A percentile compares a stretch with the other conserved stretches of the same genome.
These are phyloP conservation scores for Mycena citricolor DNA, from an alignment of 1,284 basidiomycete species.

Conservation along the genomic window DNA sequence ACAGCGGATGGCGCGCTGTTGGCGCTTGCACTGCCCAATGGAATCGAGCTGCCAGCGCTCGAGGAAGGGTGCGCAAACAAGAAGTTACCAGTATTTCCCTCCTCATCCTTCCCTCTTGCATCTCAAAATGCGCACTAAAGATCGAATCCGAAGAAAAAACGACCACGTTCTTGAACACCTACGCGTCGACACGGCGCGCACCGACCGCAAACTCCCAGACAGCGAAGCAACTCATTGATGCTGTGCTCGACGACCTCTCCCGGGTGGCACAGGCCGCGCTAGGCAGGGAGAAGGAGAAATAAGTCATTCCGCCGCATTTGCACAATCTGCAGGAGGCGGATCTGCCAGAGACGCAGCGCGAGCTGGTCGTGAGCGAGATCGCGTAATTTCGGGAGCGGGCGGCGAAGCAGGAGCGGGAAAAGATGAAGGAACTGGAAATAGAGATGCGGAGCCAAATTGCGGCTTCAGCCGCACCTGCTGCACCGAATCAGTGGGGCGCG, in stretches of 20 bases:
- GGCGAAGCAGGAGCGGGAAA: slow-evolving; percentile 83
- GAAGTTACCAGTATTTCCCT: slow-evolving; percentile 66
- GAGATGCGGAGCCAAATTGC: too few species aligned
- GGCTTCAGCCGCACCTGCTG: too few species aligned
- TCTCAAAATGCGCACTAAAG: too few species aligned
- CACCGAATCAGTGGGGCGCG: too few species aligned
- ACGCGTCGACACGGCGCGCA: slow-evolving; percentile 33
- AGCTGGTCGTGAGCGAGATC: slow-evolving; percentile 91
- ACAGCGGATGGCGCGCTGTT: slow-evolving; percentile 86
- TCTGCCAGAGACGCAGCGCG: slow-evolving; percentile 92
- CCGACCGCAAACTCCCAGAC: slow-evolving; percentile 41
- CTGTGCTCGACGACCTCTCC: slow-evolving; percentile 58
- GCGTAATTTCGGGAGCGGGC: slow-evolving; percentile 89
- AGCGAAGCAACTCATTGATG: slow-evolving; percentile 55
- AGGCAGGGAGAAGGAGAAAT: slow-evolving; percentile 74
- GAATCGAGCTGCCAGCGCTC: slow-evolving; percentile 82
- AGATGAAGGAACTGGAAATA: slow-evolving; percentile 71
- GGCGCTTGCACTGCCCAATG: slow-evolving; percentile 79
- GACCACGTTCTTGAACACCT: slow-evolving; percentile 81
- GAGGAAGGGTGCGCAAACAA: slow-evolving; percentile 85
- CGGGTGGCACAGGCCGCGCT: slow-evolving; percentile 68
- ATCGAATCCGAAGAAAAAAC: slow-evolving; percentile 95
- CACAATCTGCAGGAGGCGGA: slow-evolving; percentile 95
- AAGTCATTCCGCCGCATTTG: slow-evolving; percentile 90
- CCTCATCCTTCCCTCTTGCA: slow-evolving; percentile 35